Base-by-base conservation (phyloP, 139 green algal species). In the Chlamydomonas sp. region DNA sequence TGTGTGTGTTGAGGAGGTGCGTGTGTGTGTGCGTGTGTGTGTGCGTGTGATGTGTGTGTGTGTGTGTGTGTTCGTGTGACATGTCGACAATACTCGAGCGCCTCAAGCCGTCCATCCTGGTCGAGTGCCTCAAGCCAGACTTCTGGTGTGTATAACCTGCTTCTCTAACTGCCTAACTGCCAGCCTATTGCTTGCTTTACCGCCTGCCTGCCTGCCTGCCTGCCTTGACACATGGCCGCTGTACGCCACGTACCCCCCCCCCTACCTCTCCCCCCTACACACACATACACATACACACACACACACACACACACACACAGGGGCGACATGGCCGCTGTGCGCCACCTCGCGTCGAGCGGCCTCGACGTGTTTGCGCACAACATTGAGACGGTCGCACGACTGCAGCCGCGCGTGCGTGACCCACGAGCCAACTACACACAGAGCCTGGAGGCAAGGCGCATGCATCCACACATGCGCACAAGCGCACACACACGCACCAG, bases 351-450 rank as follows among this genome's bases (percentile, higher is more conserved):
- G 26, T 33, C 35, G 2, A 91, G 76, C 1, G 95, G 95, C 0
- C 84, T 99, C 59, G 94, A 99, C 71, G 95, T 99, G 35, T 98
- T 94, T 82, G 95, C 95, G 0, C 94, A 99, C 88, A 99, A 99
- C 81, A 84, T 99, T 37, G 95, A 99, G 80, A 99, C 95, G 28
- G 95, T 98, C 39, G 61, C 78, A 50, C 64, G 81, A 39, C 73
- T 93, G 75, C 84, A 93, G 77, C 74, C 70, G 38, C 69, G 89
- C 0, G 91, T 97, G 35, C 82, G 93, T 13, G 93, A 98, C 77
- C 73, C 84, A 0, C 84, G 93, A 1, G 93, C 94, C 13, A 74
- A 67, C 26, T 98, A 95, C 77, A 58, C 91, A 26, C 94, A 97
- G 85, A 79, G 70, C 29, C 62, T 69, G 35, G 35, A 4, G n/a